Percentiles rank a stretch among this genome's conserved stretches.
These are phyloP conservation scores for Monosporascus sp. DNA, from an alignment of 2,329 filamentous ascomycete species.

Conservation along the genomic window DNA sequence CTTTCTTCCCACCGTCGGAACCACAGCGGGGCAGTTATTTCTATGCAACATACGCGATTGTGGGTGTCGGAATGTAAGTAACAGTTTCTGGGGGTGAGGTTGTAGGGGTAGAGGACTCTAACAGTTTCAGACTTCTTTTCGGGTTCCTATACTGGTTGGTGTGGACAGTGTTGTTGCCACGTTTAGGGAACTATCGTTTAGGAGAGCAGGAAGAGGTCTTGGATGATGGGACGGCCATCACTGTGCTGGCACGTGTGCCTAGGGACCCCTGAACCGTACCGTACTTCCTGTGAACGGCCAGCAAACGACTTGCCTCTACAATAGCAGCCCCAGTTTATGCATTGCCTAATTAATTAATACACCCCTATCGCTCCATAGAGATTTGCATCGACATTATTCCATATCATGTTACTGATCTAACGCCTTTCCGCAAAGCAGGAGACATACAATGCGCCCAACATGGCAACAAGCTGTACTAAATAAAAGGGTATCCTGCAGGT, in stretches of 20 bases:
- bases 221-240: constrained; percentile 63
- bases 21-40: constrained; percentile 42
- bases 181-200: constrained; percentile 52
- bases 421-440: too few relatives aligned
- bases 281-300: too few relatives aligned
- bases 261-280: constrained; percentile 1
- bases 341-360: too few relatives aligned
- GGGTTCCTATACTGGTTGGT: constrained; percentile 64
- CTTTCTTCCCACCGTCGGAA: constrained; percentile 54
- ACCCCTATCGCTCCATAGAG: too few relatives aligned
- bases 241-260: constrained; percentile 42
- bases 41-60: constrained; percentile 50
- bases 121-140: constrained; percentile 46
- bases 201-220: constrained; percentile 57
- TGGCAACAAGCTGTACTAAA: too few relatives aligned
- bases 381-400: too few relatives aligned
- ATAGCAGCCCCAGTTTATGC: too few relatives aligned
- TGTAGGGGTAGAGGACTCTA: constrained; percentile 1
- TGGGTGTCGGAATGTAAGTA: constrained; percentile 48
- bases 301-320: too few relatives aligned
- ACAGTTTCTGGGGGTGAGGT: not conserved
- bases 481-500: too few relatives aligned
- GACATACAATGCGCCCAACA: too few relatives aligned
- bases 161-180: constrained; percentile 58
- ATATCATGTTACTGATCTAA: too few relatives aligned